Conservation (phyloP, 805 yeast genomes). For the Myxozyma kluyveri region DNA sequence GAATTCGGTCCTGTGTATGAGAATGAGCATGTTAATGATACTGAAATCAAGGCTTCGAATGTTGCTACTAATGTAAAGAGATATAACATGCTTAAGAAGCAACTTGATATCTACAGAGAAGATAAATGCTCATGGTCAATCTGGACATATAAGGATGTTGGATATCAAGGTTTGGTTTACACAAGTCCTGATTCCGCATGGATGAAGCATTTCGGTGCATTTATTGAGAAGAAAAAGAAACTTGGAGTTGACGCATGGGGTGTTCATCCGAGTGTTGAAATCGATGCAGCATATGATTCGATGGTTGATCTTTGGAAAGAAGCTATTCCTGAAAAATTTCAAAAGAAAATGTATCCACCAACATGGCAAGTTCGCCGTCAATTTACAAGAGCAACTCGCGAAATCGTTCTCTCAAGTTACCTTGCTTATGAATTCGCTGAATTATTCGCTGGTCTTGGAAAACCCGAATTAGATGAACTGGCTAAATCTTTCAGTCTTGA, state of each 20-base stretch:
- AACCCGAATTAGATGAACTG: slow-evolving; percentile 50
- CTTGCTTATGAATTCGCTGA: slow-evolving; percentile 49
- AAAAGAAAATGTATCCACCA: slow-evolving; percentile 44
- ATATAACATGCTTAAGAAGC: slow-evolving; percentile 47
- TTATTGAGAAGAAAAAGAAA: slow-evolving; percentile 44
- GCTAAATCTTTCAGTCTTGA: slow-evolving; percentile 53
- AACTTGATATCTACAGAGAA: slow-evolving; percentile 44
- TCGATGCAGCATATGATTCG: slow-evolving; percentile 43
- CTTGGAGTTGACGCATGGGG: slow-evolving; percentile 55
- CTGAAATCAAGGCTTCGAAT: slow-evolving; percentile 39
- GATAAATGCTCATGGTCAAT: slow-evolving; percentile 47
- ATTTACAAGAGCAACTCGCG: slow-evolving; percentile 43
- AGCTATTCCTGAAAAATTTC: slow-evolving; percentile 46
- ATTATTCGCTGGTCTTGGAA: slow-evolving; percentile 42
- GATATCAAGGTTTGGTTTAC: slow-evolving; percentile 50
- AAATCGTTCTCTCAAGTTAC: slow-evolving; percentile 46
- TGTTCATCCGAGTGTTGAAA: slow-evolving; percentile 44
- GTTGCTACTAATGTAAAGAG: slow-evolving; percentile 44
- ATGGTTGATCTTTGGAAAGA: slow-evolving; percentile 42
- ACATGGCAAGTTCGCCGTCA: slow-evolving; percentile 43
- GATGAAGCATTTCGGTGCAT: slow-evolving; percentile 45
- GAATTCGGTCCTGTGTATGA: slow-evolving; percentile 51
- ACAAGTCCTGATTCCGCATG: slow-evolving; percentile 48
- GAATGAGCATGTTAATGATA: slow-evolving; percentile 46
- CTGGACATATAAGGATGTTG: slow-evolving; percentile 55